phyloP scores from a whole-genome alignment of 2,329 filamentous ascomycete species.

The Daldinia sp. region DNA sequence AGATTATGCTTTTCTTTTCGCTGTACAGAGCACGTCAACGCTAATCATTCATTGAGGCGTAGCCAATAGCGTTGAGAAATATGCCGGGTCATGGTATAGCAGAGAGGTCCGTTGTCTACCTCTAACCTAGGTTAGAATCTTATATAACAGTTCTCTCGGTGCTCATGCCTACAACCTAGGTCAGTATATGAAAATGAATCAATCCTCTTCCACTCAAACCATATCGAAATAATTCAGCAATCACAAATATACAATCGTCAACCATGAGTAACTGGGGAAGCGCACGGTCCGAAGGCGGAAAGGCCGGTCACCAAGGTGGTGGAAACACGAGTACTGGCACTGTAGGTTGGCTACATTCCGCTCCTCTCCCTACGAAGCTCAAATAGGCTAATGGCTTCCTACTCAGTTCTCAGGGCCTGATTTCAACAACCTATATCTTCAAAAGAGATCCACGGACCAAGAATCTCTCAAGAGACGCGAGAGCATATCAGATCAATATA shows the following conservation, averaged over 20 bases:
- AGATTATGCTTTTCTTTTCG: neutral
- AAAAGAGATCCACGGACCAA: slow-evolving; percentile 19
- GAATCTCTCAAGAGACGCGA: slow-evolving; percentile 15
- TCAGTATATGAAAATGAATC: neutral
- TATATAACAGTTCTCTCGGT: slow-evolving; percentile 13
- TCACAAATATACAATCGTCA: neutral
- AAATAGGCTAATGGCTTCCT: neutral
- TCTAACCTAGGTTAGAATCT: neutral
- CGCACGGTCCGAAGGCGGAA: slow-evolving; percentile 9
- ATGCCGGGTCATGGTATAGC: neutral
- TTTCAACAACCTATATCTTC: slow-evolving; percentile 18
- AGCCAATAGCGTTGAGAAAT: neutral
- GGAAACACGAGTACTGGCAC: neutral
- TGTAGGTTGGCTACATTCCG: slow-evolving; percentile 6
- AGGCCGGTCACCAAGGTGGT: slow-evolving; percentile 18
- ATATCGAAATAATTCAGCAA: neutral
- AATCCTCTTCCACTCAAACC: neutral
- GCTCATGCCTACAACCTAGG: neutral
- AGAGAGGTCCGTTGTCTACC: neutral
- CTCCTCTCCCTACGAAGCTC: too few relatives aligned
- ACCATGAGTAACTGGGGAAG: slow-evolving; percentile 17
- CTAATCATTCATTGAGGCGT: neutral
- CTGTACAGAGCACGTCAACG: neutral
- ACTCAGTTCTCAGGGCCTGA: slow-evolving; percentile 19
- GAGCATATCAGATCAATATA: slow-evolving; percentile 27